Conservation (phyloP, 1,284 basidiomycete genomes). For the Leucoagaricus sp. region DNA sequence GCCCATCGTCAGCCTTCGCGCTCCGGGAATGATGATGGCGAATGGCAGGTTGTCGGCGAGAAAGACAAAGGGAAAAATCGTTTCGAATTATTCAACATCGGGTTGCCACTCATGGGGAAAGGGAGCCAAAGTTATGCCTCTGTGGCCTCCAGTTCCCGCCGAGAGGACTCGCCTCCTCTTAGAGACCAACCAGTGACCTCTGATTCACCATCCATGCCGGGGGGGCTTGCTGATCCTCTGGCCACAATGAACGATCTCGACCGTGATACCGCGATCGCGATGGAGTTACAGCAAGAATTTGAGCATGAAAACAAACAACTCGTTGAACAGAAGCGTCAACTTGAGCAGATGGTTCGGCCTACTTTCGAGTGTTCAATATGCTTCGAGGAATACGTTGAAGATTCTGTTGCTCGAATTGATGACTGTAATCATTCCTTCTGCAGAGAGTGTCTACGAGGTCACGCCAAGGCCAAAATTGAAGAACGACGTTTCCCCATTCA, state of each 20-base stretch:
- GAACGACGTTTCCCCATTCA: slow-evolving; percentile 60
- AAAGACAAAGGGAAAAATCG: slow-evolving; percentile 8
- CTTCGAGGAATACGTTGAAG: slow-evolving; percentile 48
- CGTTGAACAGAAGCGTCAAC: slow-evolving; percentile 33
- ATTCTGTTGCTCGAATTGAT: slow-evolving; percentile 45
- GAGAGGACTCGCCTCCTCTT: background rate
- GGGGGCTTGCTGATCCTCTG: slow-evolving; percentile 19
- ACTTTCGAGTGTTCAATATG: slow-evolving; percentile 60
- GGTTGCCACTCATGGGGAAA: background rate
- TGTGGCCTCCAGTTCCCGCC: background rate
- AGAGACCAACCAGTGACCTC: background rate
- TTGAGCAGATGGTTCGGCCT: slow-evolving; percentile 27
- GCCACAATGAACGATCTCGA: slow-evolving; percentile 9
- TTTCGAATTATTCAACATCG: background rate
- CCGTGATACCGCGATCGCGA: slow-evolving; percentile 28
- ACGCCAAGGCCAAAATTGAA: slow-evolving; percentile 47
- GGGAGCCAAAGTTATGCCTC: background rate
- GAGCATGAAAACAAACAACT: slow-evolving; percentile 47
- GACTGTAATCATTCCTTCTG: slow-evolving; percentile 59
- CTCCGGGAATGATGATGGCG: background rate
- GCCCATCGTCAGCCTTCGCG: background rate
- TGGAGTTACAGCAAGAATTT: slow-evolving; percentile 42
- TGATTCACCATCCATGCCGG: background rate
- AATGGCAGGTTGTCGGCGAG: slow-evolving; percentile 7
- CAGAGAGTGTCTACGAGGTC: slow-evolving; percentile 48